Percentiles rank a stretch among this genome's conserved stretches.
phyloP scores from a whole-genome alignment of 495 filamentous ascomycete species.

The Glonium stellatum region DNA sequence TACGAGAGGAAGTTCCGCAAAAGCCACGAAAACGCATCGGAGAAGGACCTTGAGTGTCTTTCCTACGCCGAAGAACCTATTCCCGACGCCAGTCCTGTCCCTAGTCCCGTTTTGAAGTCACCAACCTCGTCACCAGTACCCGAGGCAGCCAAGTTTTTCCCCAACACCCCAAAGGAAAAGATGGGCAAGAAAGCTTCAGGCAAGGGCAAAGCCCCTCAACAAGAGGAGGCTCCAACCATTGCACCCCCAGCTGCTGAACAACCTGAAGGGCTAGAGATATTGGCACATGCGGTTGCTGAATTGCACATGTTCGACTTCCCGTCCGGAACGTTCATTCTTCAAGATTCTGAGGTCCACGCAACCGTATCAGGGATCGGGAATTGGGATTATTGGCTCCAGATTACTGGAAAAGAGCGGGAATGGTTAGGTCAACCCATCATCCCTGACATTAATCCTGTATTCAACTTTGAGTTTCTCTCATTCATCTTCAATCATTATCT shows the following conservation, averaged over 20 bases:
- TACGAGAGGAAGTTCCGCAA: constrained; percentile 91
- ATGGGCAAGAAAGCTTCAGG: constrained; percentile 19
- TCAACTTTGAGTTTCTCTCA: constrained; percentile 95
- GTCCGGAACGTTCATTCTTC: constrained; percentile 72
- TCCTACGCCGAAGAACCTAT: constrained; percentile 76
- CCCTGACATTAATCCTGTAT: constrained; percentile 92
- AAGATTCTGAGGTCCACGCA: constrained; percentile 67
- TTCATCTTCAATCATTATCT: constrained; percentile 98
- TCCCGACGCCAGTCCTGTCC: constrained; percentile 70
- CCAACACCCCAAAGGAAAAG: constrained; percentile 27
- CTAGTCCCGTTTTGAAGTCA: constrained; percentile 48
- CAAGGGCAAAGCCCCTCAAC: constrained; percentile 18
- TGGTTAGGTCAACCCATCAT: constrained; percentile 85
- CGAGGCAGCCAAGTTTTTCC: constrained; percentile 17
- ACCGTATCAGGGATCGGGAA: constrained; percentile 78
- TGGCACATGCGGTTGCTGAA: constrained; percentile 73
- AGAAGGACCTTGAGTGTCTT: constrained; percentile 73
- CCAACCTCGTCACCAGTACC: constrained; percentile 33
- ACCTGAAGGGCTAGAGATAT: constrained; percentile 63
- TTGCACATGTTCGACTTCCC: constrained; percentile 89
- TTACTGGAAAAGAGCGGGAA: constrained; percentile 65
- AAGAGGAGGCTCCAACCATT: constrained; percentile 37
- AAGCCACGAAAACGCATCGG: constrained; percentile 69
- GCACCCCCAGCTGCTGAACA: constrained; percentile 55
- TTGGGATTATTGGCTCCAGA: constrained; percentile 96